Evolutionary conservation across 345 rosid species (phyloP).

Genomic region (Salix caprea): DNA sequence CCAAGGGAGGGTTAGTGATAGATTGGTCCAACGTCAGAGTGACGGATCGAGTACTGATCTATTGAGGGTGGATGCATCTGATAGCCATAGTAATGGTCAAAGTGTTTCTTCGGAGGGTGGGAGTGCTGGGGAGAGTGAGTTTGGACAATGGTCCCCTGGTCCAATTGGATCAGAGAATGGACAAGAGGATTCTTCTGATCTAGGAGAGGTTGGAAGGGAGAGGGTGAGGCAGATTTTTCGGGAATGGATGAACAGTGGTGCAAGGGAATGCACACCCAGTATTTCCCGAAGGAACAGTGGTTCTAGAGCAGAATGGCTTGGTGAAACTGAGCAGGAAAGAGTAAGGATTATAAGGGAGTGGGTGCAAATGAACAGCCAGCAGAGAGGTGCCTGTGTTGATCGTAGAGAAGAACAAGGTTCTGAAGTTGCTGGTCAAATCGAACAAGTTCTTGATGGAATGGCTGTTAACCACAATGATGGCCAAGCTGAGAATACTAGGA

Average conservation of each 20-base stretch:
- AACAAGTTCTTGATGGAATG: constrained; percentile 65
- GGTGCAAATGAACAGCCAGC: constrained; percentile 73
- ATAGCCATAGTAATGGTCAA: constrained; percentile 34
- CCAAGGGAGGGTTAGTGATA: constrained; percentile 51
- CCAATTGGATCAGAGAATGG: constrained; percentile 47
- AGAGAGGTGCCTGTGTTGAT: constrained; percentile 51
- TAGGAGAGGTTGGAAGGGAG: constrained; percentile 77
- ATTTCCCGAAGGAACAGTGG: constrained; percentile 39
- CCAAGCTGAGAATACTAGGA: constrained; percentile 44
- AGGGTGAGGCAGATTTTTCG: constrained; percentile 83
- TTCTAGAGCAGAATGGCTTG: constrained; percentile 72
- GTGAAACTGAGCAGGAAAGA: constrained; percentile 91
- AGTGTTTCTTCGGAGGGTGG: constrained; percentile 40
- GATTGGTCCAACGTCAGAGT: constrained; percentile 42
- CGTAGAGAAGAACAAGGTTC: constrained; percentile 51
- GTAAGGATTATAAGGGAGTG: constrained; percentile 82
- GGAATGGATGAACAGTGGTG: constrained; percentile 74
- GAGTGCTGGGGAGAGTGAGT: constrained; percentile 44
- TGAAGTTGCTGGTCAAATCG: constrained; percentile 59
- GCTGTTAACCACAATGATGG: constrained; percentile 44
- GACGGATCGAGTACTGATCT: constrained; percentile 31
- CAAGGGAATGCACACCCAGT: constrained; percentile 44
- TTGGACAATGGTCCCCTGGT: constrained; percentile 53
- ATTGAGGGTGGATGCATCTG: constrained; percentile 36
- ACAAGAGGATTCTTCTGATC: constrained; percentile 53